Evolutionary conservation across 306 rosid species (phyloP).

Genomic region (Dalbergia cultrata): DNA sequence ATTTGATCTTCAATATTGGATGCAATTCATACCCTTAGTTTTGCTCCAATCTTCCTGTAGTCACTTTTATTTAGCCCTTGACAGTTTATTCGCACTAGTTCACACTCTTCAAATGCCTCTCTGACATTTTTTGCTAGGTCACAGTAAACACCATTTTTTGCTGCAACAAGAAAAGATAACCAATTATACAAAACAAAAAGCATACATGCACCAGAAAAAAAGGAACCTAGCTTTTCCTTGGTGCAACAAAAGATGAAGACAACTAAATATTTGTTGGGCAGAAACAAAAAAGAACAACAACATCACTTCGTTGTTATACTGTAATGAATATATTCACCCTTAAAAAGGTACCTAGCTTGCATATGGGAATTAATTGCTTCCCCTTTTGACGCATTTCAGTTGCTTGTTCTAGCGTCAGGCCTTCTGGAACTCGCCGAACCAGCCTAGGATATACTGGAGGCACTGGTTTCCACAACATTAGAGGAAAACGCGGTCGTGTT

Average conservation of each 20-base stretch:
- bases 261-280: conserved; percentile 27
- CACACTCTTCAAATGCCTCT: conserved; percentile 97
- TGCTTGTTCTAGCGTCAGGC: conserved; percentile 74
- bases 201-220: conserved; percentile 17
- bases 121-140: conserved; percentile 68
- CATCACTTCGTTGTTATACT: conserved; percentile 13
- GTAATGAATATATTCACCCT: conserved; percentile 26
- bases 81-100: conserved; percentile 86
- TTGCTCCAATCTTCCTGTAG: conserved; percentile 90
- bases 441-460: conserved; percentile 90
- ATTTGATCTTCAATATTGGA: conserved; percentile 38
- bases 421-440: conserved; percentile 73
- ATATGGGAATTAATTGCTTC: conserved; percentile 70
- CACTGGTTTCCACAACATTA: conserved; percentile 96
- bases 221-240: neutral
- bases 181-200: neutral
- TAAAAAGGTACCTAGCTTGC: conserved; percentile 73
- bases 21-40: conserved; percentile 73
- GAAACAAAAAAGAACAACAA: conserved; percentile 14
- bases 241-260: neutral
- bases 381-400: conserved; percentile 86
- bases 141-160: conserved; percentile 89
- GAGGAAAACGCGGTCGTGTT: conserved; percentile 86
- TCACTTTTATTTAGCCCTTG: conserved; percentile 91
- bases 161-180: conserved; percentile 54